Evolutionary conservation across 495 filamentous ascomycete species (phyloP), one percentile per base, ranked within the genome.

Genomic region (Trichoderma gamsii): DNA sequence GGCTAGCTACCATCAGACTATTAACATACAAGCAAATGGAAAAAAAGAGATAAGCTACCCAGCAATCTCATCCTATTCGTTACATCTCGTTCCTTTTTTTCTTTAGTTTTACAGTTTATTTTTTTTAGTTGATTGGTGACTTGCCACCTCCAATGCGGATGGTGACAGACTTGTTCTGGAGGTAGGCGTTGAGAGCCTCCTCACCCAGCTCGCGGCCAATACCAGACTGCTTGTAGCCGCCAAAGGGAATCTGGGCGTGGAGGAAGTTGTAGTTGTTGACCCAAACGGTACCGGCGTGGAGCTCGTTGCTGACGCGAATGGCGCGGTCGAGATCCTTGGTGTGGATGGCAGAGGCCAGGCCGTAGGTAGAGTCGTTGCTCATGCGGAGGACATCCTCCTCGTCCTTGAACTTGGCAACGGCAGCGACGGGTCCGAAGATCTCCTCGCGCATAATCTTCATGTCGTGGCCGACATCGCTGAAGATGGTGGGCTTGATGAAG

Each of bases 391-490:
- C 89, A 68, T 97, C 92, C 9, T 87, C 92, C 78, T 91, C 87
- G 69, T 87, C 88, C 83, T 90, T 91, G 85, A 96, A 96, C 80
- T 96, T 96, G 80, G 90, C 84, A 72, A 97, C 89, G 59, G 88
- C 87, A 79, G 91, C 89, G 71, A 97, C 93, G 66, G 92, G 92
- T 52, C 92, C 92, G 80, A 97, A 97, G 79, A 97, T 96, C 81
- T 97, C 92, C 80, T 97, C 92, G 80, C 92, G 88, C 83, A 91
- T 88, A 77, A 97, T 96, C 87, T 93, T 93, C 93, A 96, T 96
- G 79, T 93, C 85, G 68, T 85, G 76, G 52, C 83, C 87, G 68
- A 96, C 92, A 76, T 92, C 86, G 75, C 87, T 89, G 88, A 97
- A 97, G 78, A 97, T 89, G 72, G 92, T 97, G 38, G 92, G 92